Conservation (phyloP, 2,329 filamentous ascomycete species). For the Ceratocystis lukuohia region DNA sequence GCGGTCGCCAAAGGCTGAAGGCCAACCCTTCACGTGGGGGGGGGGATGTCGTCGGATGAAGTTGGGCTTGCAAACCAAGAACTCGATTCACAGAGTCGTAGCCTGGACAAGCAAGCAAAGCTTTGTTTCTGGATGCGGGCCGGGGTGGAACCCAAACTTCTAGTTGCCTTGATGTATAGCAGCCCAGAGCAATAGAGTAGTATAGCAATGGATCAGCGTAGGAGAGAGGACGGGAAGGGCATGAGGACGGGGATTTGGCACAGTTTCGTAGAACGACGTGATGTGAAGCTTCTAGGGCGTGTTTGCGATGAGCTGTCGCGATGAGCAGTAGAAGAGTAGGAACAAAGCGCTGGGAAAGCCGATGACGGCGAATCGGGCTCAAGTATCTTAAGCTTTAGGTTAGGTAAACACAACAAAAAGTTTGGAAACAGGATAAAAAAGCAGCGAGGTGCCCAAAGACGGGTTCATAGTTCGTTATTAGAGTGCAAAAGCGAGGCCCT, state of each 20-base stretch:
- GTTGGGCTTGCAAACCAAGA: background rate
- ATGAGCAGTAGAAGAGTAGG: background rate
- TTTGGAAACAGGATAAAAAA: background rate
- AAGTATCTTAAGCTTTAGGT: background rate
- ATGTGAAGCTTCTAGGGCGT: background rate
- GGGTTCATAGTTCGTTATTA: background rate
- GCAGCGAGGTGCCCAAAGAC: background rate
- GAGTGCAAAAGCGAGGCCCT: background rate
- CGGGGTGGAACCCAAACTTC: background rate
- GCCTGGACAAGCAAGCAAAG: background rate
- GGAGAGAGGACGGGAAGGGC: background rate
- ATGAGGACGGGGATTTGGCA: background rate
- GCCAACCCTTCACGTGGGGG: background rate
- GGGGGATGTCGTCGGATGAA: background rate
- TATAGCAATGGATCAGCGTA: background rate
- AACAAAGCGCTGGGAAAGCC: background rate
- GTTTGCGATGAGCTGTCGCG: background rate
- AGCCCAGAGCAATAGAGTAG: background rate
- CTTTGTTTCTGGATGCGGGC: background rate
- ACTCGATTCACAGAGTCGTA: background rate
- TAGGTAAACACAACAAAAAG: background rate
- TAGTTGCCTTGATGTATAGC: background rate
- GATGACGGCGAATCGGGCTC: background rate
- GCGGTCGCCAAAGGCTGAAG: background rate
- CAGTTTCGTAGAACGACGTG: background rate